A percentile compares a stretch with the other conserved stretches of the same genome.
phyloP scores from a whole-genome alignment of 2,329 filamentous ascomycete genomes.

The Talaromyces albobiverticillius region DNA sequence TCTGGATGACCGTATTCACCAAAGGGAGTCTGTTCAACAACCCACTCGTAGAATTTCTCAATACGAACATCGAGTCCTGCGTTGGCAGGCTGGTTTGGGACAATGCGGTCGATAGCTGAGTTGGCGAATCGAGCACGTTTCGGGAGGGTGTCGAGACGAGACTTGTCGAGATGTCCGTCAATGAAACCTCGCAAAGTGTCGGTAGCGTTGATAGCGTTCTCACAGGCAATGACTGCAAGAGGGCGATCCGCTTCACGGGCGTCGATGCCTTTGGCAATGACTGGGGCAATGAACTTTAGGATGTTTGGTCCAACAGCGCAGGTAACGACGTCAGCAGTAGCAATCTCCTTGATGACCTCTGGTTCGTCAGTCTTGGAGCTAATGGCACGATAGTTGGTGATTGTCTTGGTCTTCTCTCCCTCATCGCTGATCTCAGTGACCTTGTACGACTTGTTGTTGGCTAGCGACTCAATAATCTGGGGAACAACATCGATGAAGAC shows the following conservation, averaged over 20 bases:
- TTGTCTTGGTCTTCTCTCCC: constrained; percentile 74
- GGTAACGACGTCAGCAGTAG: constrained; percentile 84
- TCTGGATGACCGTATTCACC: constrained; percentile 65
- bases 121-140: constrained; percentile 87
- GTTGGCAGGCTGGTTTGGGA: constrained; percentile 79
- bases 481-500: constrained; percentile 95
- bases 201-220: constrained; percentile 95
- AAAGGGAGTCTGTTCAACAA: constrained; percentile 86
- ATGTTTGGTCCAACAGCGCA: constrained; percentile 96
- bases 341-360: constrained; percentile 79
- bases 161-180: constrained; percentile 68
- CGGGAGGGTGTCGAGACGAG: constrained; percentile 66
- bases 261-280: constrained; percentile 92
- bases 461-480: constrained; percentile 73
- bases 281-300: constrained; percentile 91
- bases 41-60: constrained; percentile 99
- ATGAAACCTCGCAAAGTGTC: constrained; percentile 81
- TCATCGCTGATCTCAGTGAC: constrained; percentile 90
- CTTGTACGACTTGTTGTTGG: constrained; percentile 73
- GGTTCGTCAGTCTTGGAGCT: constrained; percentile 85
- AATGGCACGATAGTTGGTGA: constrained; percentile 95
- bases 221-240: constrained; percentile 90
- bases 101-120: constrained; percentile 97
- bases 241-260: constrained; percentile 65
- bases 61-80: constrained; percentile 88